Evolutionary conservation across 2,329 filamentous ascomycete genomes (phyloP).

Genomic region (Aureobasidium sp.): DNA sequence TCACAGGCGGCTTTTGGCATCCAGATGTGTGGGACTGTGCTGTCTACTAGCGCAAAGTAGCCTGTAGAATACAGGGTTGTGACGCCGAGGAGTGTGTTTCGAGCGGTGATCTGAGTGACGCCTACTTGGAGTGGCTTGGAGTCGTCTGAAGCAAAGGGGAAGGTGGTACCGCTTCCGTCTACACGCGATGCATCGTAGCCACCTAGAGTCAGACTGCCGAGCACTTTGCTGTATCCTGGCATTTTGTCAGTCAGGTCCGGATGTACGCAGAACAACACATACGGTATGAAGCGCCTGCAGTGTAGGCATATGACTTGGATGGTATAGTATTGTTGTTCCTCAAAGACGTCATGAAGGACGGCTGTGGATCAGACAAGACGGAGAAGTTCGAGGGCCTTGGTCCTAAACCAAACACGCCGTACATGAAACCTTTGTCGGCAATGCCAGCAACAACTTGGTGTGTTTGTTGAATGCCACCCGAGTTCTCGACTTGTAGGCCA

Average conservation of each 20-base stretch:
- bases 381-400: constrained; percentile 32
- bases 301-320: constrained; percentile 32
- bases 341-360: constrained; percentile 24
- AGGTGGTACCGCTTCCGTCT: constrained; percentile 50
- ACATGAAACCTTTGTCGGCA: constrained; percentile 26
- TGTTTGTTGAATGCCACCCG: constrained; percentile 18
- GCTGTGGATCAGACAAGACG: constrained; percentile 24
- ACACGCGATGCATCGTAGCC: constrained; percentile 60
- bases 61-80: constrained; percentile 31
- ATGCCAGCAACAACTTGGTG: constrained; percentile 31
- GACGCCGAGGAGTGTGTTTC: constrained; percentile 22
- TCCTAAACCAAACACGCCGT: constrained; percentile 31
- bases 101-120: constrained; percentile 36
- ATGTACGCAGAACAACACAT: not conserved
- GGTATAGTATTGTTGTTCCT: constrained; percentile 25
- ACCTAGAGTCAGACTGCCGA: constrained; percentile 52
- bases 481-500: constrained; percentile 21
- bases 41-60: constrained; percentile 37
- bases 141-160: constrained; percentile 48
- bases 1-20: constrained; percentile 27
- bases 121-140: constrained; percentile 51
- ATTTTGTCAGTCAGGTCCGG: constrained; percentile 16
- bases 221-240: constrained; percentile 28
- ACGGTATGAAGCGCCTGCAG: constrained; percentile 29
- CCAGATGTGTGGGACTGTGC: constrained; percentile 32